Base-by-base conservation (phyloP, 495 filamentous ascomycete species). In the Daldinia caldariorum region DNA sequence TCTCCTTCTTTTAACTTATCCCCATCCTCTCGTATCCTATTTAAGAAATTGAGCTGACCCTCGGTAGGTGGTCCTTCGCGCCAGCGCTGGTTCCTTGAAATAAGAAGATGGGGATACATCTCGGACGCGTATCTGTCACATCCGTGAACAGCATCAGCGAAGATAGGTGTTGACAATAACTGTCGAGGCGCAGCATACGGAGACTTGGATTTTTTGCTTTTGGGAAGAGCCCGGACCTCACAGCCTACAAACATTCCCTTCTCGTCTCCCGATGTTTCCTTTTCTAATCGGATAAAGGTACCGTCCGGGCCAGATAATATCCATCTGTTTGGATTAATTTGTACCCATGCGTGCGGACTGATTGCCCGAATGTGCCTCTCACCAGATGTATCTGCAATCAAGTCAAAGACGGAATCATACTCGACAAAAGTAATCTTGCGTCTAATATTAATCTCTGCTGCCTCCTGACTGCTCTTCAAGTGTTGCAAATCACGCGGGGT, bases 331-430 rank as follows among this genome's bases (percentile, higher is more conserved):
- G 83, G 79, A 8, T 79, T 84, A 31, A 97, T 84, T 53, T 87
- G 85, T 0, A 98, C 94, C 95, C 95, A 99, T 1, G 91, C 83
- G 70, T 90, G 77, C 14, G 72, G 81, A 72, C 92, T 97, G 20
- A 96, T 80, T 14, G 83, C 81, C 43, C 93, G 87, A 66, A 99
- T 92, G 69, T 96, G 89, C 32, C 81, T 83, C 63, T 97, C 93
- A 38, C 85, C 86, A 9, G 87, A 88, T 6, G 89, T 88, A 76
- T 98, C 95, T n/a, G 87, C 84, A 14, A 99, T 88, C 32, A 99
- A 84, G 74, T 97, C 94, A 71, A 90, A 89, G 20, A 99, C 87
- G 1, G 89, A 93, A 63, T 94, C 92, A 70, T 98, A 99, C 67
- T 95, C 91, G 14, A 91, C 94, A 69, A 97, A 97, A 0, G 84